Evolutionary conservation across 345 rosid genomes (phyloP).

Genomic region (Noccaea caerulescens): DNA sequence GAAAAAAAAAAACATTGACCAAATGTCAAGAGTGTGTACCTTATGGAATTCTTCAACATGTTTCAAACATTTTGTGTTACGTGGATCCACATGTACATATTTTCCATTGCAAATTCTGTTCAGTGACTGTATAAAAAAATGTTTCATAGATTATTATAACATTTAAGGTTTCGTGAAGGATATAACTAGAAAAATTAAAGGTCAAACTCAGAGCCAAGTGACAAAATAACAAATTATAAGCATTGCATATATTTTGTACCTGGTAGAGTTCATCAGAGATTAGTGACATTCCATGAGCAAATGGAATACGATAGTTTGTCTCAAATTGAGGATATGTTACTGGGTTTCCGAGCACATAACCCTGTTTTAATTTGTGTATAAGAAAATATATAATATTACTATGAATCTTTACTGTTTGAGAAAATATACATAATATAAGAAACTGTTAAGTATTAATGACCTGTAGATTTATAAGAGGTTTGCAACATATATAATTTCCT

Average conservation of each 20-base stretch:
- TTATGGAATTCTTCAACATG: slow-evolving; percentile 2
- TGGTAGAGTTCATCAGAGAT: slow-evolving; percentile 59
- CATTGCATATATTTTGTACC: slow-evolving; percentile 35
- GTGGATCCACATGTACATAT: slow-evolving; percentile 12
- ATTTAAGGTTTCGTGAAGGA: background rate
- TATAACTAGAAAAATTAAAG: background rate
- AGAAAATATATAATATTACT: background rate
- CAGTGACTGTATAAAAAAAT: slow-evolving; percentile 20
- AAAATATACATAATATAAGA: background rate
- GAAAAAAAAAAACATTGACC: background rate
- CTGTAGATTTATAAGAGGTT: slow-evolving; percentile 48
- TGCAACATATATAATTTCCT: slow-evolving; percentile 31
- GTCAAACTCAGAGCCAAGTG: background rate
- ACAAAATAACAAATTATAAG: background rate
- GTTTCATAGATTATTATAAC: background rate
- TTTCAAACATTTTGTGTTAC: slow-evolving; percentile 23
- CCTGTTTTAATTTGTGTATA: slow-evolving; percentile 40
- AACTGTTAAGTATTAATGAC: slow-evolving; percentile 20
- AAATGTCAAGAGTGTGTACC: slow-evolving; percentile 9
- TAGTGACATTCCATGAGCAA: slow-evolving; percentile 53
- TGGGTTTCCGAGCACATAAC: slow-evolving; percentile 58
- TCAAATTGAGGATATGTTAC: slow-evolving; percentile 41
- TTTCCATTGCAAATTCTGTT: slow-evolving; percentile 19
- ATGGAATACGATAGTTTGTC: slow-evolving; percentile 46
- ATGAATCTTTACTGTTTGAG: background rate